Conservation (phyloP, 2,329 filamentous ascomycete genomes). For the Paraphaeosphaeria sporulosa region DNA sequence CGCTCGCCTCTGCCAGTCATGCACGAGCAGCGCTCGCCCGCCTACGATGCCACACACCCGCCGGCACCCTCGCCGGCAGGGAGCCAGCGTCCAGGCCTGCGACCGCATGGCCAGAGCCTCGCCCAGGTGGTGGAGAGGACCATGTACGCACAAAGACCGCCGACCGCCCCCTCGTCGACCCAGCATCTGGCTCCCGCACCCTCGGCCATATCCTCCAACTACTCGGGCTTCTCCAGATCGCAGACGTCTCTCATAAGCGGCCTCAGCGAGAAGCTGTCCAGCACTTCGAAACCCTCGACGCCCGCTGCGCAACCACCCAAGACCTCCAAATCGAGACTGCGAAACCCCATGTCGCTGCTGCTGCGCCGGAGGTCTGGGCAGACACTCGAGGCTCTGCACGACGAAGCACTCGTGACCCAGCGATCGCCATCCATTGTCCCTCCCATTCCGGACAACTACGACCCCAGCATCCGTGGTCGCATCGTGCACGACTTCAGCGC, state of each 20-base stretch:
- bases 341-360: constrained; percentile 68
- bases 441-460: constrained; percentile 66
- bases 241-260: constrained; percentile 44
- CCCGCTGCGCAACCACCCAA: constrained; percentile 35
- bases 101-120: constrained; percentile 35
- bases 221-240: constrained; percentile 40
- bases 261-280: constrained; percentile 40
- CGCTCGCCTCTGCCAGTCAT: too few species aligned
- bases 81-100: constrained; percentile 42
- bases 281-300: constrained; percentile 30
- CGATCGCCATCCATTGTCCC: constrained; percentile 54
- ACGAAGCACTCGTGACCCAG: constrained; percentile 60
- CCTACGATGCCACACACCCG: constrained; percentile 31
- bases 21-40: too few species aligned
- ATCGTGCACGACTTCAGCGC: constrained; percentile 72
- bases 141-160: constrained; percentile 25
- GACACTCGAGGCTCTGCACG: constrained; percentile 53
- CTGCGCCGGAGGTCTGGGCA: constrained; percentile 65
- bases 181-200: constrained; percentile 33
- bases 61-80: constrained; percentile 28
- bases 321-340: constrained; percentile 58
- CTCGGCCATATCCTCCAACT: constrained; percentile 33
- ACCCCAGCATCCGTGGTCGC: constrained; percentile 68
- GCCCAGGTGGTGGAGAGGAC: constrained; percentile 30
- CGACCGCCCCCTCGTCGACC: constrained; percentile 26